Base-by-base conservation (phyloP, 2,329 filamentous ascomycete genomes). In the Ophiostoma perfectum region DNA sequence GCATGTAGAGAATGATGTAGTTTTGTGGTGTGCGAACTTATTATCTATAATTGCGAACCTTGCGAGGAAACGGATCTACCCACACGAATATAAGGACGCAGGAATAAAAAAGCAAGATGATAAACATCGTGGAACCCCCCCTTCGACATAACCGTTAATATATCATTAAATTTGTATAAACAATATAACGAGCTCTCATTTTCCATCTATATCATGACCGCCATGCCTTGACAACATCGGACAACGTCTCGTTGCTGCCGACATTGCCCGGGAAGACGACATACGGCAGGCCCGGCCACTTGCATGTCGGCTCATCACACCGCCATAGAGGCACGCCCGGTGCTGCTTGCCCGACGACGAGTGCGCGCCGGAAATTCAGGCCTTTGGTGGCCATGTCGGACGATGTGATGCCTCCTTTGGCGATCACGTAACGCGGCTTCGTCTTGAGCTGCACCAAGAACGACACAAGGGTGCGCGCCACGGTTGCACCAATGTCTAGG, bases 401-500 rank as follows among this genome's bases (percentile, higher is more conserved):
- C 0, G 81, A 84, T 0, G 86, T 87, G 60, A 88, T 87, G 9
- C 85, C 85, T 0, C 85, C 84, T 75, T 84, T 87, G 0, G 84
- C 84, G 73, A 88, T 84, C 2, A 87, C 76, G 72, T 86, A 88
- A 63, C 83, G 75, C 1, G 84, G 84, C 44, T 80, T 42, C 39
- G 78, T 7, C 81, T 78, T 12, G 8, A 87, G 75, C 0, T 75
- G 73, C 8, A 78, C 76, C 0, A 87, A 71, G 58, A 88, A 81
- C 1, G 75, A 75, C 0, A 87, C 85, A 27, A 87, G 75, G 0
- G 81, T 80, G 7, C 77, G 76, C 0, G 84, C 84, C 9, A 88
- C 80, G 0, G 77, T 78, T 0, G 80, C 78, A 0, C 85, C 84
- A 67, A 88, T 86, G n/a, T 82, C 79, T 11, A 88, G 74, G 62